Evolutionary conservation across 805 yeast species (phyloP), one percentile per base, ranked within the genome.

Genomic region (Candida vaughaniae): DNA sequence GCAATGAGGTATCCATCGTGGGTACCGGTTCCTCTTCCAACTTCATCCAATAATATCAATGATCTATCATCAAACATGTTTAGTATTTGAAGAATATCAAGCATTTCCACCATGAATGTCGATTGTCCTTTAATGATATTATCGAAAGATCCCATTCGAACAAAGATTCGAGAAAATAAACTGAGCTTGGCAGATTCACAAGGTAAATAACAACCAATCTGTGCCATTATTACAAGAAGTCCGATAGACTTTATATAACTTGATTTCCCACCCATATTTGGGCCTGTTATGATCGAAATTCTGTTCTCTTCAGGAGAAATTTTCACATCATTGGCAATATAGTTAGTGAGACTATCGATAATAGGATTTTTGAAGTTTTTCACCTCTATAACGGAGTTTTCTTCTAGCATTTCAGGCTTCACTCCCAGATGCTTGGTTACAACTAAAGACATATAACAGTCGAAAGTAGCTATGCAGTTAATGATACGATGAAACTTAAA

Each of bases 221-320:
- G 95, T 1, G 84, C 78, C 82, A 86, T 74, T 6, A 86, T 75
- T 8, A 77, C 79, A 8, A 78, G 63, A 10, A 87, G 57, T 0
- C 93, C 95, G 8, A 84, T 71, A 43, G 84, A 88, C 35, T 85
- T 72, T 11, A 84, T 86, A 49, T 79, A 80, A 1, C 88, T 79
- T 5, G 89, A 81, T 54, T 86, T 86, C 3, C 95, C 95, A 7
- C 95, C 95, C 89, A 85, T 84, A 47, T 85, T 85, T 0, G 95
- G 93, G 0, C 95, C 95, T 0, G 95, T 85, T 16, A 89, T 75
- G 11, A 89, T 69, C 37, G 80, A 64, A 2, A 63, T 73, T 22
- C 87, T 67, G 10, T 76, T 69, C 3, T 64, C 55, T n/a, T 62
- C 52, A 5, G 61, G 52, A 5, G 65, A 48, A 64, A 89, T 73